phyloP scores from a whole-genome alignment of 306 rosid species.

The Castanea sativa region DNA sequence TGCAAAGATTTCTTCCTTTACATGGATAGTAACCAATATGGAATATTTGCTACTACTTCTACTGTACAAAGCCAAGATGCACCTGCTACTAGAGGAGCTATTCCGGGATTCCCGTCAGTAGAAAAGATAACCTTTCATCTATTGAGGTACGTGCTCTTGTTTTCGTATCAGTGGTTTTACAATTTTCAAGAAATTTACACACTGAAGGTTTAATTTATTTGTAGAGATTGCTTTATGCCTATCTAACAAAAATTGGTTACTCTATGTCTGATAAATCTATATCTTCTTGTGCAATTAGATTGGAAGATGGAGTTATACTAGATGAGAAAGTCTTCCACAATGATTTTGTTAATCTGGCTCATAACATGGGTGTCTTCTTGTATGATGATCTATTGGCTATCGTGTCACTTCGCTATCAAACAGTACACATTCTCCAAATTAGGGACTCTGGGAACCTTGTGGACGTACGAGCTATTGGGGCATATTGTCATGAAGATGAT shows the following conservation, averaged over 20 bases:
- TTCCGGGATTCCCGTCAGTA: conserved; percentile 79
- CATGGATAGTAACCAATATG: conserved; percentile 74
- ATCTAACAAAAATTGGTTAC: too few species aligned
- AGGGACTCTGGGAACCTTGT: conserved; percentile 89
- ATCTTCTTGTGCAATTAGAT: conserved; percentile 40
- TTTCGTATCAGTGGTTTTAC: conserved; percentile 6
- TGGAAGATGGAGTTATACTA: conserved; percentile 82
- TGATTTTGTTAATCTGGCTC: conserved; percentile 82
- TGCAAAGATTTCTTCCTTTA: conserved; percentile 95
- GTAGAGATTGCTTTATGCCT: not conserved
- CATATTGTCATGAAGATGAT: conserved; percentile 91
- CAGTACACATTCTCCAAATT: conserved; percentile 82
- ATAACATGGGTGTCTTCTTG: conserved; percentile 91
- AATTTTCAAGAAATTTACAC: not conserved
- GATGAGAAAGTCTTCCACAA: conserved; percentile 77
- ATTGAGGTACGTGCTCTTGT: conserved; percentile 50
- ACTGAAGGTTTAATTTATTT: not conserved
- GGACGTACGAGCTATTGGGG: conserved; percentile 77
- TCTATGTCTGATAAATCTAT: not conserved
- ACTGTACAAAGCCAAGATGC: conserved; percentile 72
- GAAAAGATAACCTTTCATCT: conserved; percentile 92
- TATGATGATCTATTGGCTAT: conserved; percentile 94
- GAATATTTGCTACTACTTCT: conserved; percentile 89
- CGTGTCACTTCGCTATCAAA: conserved; percentile 92
- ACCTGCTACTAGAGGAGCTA: conserved; percentile 76